These are phyloP conservation scores for Pseudogymnoascus sp. DNA, from an alignment of 2,329 filamentous ascomycete species.

Conservation along the genomic window DNA sequence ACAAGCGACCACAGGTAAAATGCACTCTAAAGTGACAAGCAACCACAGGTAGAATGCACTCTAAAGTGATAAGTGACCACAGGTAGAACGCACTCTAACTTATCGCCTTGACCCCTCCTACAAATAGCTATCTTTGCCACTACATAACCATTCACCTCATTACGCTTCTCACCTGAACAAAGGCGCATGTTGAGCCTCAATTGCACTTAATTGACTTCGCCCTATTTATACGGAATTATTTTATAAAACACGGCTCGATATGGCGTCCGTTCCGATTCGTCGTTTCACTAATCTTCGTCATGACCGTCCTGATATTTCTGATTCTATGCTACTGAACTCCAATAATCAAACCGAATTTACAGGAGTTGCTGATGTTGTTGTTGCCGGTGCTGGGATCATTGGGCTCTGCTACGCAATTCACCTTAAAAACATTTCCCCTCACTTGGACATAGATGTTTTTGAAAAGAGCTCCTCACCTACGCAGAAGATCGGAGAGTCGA, in stretches of 20 bases:
- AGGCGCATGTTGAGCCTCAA: neutral
- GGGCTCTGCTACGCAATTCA: neutral
- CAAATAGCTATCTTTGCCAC: neutral
- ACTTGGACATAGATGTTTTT: neutral
- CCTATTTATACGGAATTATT: neutral
- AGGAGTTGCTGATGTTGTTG: constrained; percentile 14
- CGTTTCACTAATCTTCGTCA: neutral
- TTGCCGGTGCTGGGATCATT: neutral
- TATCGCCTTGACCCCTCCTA: neutral
- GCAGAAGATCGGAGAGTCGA: constrained; percentile 26
- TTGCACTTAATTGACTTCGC: neutral
- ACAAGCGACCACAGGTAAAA: neutral
- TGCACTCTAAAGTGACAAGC: neutral
- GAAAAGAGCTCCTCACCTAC: constrained; percentile 16
- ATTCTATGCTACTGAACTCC: neutral
- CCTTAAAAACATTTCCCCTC: neutral
- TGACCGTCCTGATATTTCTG: neutral
- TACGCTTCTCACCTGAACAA: neutral
- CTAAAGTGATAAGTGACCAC: no score
- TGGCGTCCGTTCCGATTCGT: neutral
- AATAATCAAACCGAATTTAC: neutral
- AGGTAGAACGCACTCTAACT: neutral
- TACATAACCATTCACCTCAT: neutral
- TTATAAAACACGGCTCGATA: neutral
- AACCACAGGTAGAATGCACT: no score